These are phyloP conservation scores for Ramularia endophylla DNA, from an alignment of 2,329 filamentous ascomycete species.

Conservation along the genomic window DNA sequence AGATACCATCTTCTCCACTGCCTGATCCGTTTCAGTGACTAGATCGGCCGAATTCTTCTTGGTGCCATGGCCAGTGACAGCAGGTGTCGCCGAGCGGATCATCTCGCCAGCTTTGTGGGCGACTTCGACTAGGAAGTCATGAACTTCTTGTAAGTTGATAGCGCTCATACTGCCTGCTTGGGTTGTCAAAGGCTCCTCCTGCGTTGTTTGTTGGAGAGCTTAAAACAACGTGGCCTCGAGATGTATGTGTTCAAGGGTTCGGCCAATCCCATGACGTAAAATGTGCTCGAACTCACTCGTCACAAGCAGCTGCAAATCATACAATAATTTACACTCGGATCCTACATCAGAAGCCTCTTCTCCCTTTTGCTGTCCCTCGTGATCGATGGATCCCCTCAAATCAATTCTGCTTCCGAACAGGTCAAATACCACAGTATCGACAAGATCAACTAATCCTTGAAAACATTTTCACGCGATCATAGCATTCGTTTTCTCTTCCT, in stretches of 20 bases:
- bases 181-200: too few species aligned
- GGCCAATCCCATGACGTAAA: neutral
- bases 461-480: slow-evolving; percentile 26
- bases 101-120: slow-evolving; percentile 42
- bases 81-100: slow-evolving; percentile 41
- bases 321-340: too few species aligned
- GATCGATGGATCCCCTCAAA: too few species aligned
- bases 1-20: slow-evolving; percentile 54
- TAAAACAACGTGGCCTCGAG: too few species aligned
- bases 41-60: slow-evolving; percentile 55
- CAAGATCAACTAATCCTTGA: neutral
- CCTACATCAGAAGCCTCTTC: neutral
- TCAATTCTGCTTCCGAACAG: too few species aligned
- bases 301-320: too few species aligned
- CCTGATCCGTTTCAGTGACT: slow-evolving; percentile 58
- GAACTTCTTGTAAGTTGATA: slow-evolving; percentile 41
- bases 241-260: neutral
- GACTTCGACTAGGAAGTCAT: slow-evolving; percentile 43
- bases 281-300: too few species aligned
- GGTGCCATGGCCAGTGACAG: slow-evolving; percentile 35
- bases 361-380: neutral
- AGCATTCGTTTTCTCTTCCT: slow-evolving; percentile 55
- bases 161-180: slow-evolving; percentile 14
- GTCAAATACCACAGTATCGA: too few species aligned
- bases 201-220: too few species aligned